A percentile compares a stretch with the other conserved stretches of the same genome.
These are phyloP conservation scores for Silene uniflora DNA, from an alignment of 148 eudicot species.

Conservation along the genomic window DNA sequence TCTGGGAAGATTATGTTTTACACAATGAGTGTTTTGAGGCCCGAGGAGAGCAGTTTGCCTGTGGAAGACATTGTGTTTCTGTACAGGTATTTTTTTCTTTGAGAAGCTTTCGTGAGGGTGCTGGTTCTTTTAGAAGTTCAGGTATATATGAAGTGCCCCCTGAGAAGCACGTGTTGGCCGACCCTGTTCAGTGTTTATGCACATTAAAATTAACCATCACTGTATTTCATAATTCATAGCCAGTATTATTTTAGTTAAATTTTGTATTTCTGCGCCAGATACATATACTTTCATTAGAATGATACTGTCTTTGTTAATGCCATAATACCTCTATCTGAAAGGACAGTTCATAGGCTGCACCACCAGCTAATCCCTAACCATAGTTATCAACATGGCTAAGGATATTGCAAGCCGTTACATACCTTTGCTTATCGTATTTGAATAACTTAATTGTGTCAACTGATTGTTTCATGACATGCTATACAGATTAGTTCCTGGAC, in stretches of 20 bases:
- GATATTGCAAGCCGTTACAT: neutral
- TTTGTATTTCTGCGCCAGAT: neutral
- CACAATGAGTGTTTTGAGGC: conserved; percentile 92
- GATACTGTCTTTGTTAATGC: neutral
- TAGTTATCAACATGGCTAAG: neutral
- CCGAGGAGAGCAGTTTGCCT: conserved; percentile 48
- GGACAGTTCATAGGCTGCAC: neutral
- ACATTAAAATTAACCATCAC: no score
- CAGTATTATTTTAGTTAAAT: neutral
- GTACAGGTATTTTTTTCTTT: conserved; percentile 52
- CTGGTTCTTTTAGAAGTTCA: neutral
- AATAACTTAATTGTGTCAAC: neutral
- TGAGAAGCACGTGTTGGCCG: neutral
- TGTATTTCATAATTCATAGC: no score
- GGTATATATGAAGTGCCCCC: neutral
- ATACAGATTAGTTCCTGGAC: conserved; percentile 89
- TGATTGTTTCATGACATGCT: conserved; percentile 5
- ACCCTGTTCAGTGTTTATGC: neutral
- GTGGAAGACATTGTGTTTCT: conserved; percentile 86
- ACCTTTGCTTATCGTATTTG: neutral
- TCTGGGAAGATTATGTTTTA: conserved; percentile 76
- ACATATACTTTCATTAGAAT: neutral
- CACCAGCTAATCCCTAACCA: conserved; percentile 1
- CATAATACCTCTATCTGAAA: neutral
- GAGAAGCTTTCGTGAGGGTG: neutral